Base-by-base conservation (phyloP, 768 basidiomycete genomes). In the Pleurotus eryngii region DNA sequence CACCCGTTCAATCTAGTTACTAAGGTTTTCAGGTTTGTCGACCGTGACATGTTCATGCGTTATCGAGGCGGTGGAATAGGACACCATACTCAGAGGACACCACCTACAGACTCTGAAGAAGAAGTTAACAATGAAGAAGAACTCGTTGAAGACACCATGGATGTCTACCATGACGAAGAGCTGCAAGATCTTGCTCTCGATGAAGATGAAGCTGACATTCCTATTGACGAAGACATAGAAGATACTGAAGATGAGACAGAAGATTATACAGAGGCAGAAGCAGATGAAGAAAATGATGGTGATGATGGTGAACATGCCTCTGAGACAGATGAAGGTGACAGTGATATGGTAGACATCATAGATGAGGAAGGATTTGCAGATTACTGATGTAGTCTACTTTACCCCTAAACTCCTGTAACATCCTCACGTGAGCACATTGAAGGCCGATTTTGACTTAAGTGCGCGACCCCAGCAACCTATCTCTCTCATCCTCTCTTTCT, bases 11-110 rank as follows among this genome's bases (percentile, higher is more conserved):
- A 22, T 3, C 27, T n/a, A 27, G 35, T 35, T 24, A 11, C 39
- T 39, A 27, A 27, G 7, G 15, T 8, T 14, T 49, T 14, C 40
- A 69, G 68, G 6, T 66, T 65, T 55, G 61, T 63, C 14, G 65
- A 69, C 45, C 47, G 65, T 7, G 68, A 71, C 49, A 69, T 68
- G 61, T 59, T 61, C 22, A 69, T 71, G 68, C 46, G 60, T 0
- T 64, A 62, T 8, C 42, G 54, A 2, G 71, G 69, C 0, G 61
- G 67, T 0, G 66, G 67, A 0, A 45, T 73, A 15, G 68, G 72
- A 0, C 72, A 73, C 48, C 40, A 12, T 40, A 57, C 37, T 17
- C 45, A 26, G 24, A 12, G 17, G 4, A n/a, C 17, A 24, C 15
- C n/a, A 24, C n/a, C 66, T 8, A 61, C 64, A 45, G 63, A 74